These are phyloP conservation scores for Striga hermonthica DNA, from an alignment of 305 asterid genomes.

Conservation along the genomic window DNA sequence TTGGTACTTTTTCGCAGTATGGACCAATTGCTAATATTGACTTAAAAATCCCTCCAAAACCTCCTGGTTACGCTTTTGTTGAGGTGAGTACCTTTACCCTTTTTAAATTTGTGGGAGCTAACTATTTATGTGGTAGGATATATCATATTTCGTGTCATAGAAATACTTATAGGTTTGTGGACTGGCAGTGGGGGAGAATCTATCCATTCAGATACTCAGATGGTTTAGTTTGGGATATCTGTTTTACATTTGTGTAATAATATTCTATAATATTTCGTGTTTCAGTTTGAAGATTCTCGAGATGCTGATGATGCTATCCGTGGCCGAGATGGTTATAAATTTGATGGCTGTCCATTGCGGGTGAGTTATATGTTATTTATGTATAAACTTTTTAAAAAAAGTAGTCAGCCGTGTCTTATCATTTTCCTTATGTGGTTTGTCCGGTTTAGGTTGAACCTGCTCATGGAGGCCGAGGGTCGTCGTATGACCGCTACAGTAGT, in stretches of 20 bases:
- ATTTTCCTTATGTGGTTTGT: constrained; percentile 5
- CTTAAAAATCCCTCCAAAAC: constrained; percentile 80
- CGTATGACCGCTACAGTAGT: constrained; percentile 58
- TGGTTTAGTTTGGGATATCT: background rate
- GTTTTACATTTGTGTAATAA: constrained; percentile 3
- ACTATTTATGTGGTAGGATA: background rate
- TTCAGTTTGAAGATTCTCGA: constrained; percentile 67
- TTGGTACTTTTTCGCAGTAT: constrained; percentile 45
- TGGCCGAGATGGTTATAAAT: constrained; percentile 78
- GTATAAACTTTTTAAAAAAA: background rate
- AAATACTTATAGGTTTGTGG: background rate
- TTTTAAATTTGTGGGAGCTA: background rate
- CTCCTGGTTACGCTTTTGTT: constrained; percentile 89
- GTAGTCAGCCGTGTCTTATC: background rate
- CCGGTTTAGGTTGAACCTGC: constrained; percentile 71
- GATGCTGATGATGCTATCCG: constrained; percentile 91
- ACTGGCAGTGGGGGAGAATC: background rate
- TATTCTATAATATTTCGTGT: background rate
- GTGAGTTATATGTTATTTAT: constrained; percentile 36
- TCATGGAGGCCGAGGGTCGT: constrained; percentile 75
- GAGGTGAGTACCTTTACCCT: constrained; percentile 50
- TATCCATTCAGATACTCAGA: background rate
- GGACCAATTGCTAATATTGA: constrained; percentile 72
- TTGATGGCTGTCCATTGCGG: constrained; percentile 67
- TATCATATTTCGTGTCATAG: background rate